Percentiles rank a stretch among this genome's conserved stretches.
Evolutionary conservation across 2,329 filamentous ascomycete genomes (phyloP).

Genomic region (Colletotrichum coccodes): DNA sequence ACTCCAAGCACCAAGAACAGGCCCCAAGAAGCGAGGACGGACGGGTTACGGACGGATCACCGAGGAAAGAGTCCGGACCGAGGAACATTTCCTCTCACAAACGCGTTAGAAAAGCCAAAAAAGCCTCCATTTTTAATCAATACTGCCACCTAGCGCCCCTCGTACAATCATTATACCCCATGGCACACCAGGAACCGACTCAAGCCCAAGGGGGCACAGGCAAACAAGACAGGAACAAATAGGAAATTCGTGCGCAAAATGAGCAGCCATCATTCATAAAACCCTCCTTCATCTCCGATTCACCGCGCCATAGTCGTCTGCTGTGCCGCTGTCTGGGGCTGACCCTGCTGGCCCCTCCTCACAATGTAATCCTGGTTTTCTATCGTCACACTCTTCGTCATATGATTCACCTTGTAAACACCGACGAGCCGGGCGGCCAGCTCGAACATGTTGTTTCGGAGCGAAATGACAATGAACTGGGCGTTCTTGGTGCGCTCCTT

Average conservation of each 20-base stretch:
- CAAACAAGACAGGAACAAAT: not conserved
- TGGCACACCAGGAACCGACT: conserved; percentile 21
- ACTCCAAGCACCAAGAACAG: not conserved
- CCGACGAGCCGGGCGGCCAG: conserved; percentile 94
- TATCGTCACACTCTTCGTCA: conserved; percentile 92
- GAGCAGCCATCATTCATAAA: conserved; percentile 32
- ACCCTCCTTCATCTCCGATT: not conserved
- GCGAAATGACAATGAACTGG: conserved; percentile 97
- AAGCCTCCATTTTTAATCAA: conserved; percentile 21
- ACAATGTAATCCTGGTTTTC: conserved; percentile 83
- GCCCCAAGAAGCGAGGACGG: not conserved
- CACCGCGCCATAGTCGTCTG: conserved; percentile 23
- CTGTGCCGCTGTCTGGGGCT: conserved; percentile 35
- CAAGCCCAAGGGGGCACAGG: not conserved
- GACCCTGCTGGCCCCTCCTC: conserved; percentile 46
- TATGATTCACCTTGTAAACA: conserved; percentile 99
- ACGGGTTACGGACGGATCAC: not conserved
- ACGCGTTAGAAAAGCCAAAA: not conserved
- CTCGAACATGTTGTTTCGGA: conserved; percentile 99
- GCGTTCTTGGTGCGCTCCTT: conserved; percentile 99
- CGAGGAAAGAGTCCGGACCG: too few species aligned
- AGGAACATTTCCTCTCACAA: not conserved
- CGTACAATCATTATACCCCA: conserved; percentile 34
- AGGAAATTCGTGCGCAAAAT: not conserved
- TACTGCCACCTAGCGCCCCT: conserved; percentile 31